Base-by-base conservation (phyloP, 768 basidiomycete genomes). In the Auricularia sp. region DNA sequence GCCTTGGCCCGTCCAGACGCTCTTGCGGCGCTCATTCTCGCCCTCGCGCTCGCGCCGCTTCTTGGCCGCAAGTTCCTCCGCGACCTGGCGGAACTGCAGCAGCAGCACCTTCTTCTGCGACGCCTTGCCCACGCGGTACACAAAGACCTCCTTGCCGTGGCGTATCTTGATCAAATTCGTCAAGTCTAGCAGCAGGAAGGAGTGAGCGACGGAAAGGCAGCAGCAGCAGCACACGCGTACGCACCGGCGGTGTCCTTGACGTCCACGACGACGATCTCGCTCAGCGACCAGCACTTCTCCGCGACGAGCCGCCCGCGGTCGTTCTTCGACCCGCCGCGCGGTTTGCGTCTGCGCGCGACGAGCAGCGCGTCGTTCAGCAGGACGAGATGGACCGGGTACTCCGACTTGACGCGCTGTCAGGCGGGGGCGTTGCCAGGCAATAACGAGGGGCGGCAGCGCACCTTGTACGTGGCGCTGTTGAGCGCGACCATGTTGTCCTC, bases 81-180 rank as follows among this genome's bases (percentile, higher is more conserved):
- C 92, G 3, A 95, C 90, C 70, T 92, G 90, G 37, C 95, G 85
- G 77, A 98, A 93, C 67, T 94, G 88, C 0, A 85, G 75, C 14
- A 99, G 81, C 0, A 98, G 81, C 8, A 81, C 79, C 75, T 91
- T 94, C 80, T 99, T 99, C 71, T 98, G 94, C 33, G 86, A 78
- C 0, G 85, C 71, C 7, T 81, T 81, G 65, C 95, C 92, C 2
- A 92, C 92, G 42, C 95, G 86, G 74, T 93, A 98, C 6, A 99
- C 94, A 72, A 94, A 88, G 0, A 91, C 91, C 74, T 98, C 96
- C 74, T 96, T 97, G 3, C 90, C 88, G 66, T 94, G 86, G 67
- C 90, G 82, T 67, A 99, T 86, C 79, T 98, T 98, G 81, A 98
- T 90, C 3, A 98, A 95, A 70, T 98, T 97, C n/a, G 88, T 92